Evolutionary conservation across 192 early-diverging fungal species (phyloP).

Genomic region (Neocallimastix lanati): DNA sequence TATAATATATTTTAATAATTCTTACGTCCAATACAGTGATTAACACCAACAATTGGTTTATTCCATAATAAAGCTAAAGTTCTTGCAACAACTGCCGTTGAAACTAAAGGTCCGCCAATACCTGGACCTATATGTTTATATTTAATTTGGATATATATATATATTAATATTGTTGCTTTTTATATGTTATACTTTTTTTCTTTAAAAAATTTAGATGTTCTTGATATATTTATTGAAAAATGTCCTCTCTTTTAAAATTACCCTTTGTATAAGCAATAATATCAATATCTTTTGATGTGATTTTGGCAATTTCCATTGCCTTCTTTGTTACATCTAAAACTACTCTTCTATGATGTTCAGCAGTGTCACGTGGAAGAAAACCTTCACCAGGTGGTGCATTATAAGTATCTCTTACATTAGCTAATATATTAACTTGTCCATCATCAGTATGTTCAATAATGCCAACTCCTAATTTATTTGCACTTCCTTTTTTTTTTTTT

Average conservation of each 20-base stretch:
- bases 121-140: constrained; percentile 69
- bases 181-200: too few relatives aligned
- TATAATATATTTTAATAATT: constrained; percentile 19
- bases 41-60: constrained; percentile 83
- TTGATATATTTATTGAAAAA: neutral
- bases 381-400: constrained; percentile 92
- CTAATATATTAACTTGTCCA: constrained; percentile 43
- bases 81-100: constrained; percentile 79
- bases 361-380: constrained; percentile 86
- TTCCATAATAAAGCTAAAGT: constrained; percentile 82
- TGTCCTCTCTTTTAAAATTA: constrained; percentile 2
- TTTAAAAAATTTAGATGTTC: too few relatives aligned
- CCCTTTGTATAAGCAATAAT: constrained; percentile 92
- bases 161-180: too few relatives aligned
- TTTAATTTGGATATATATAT: too few relatives aligned
- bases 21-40: constrained; percentile 91
- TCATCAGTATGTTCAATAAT: constrained; percentile 56
- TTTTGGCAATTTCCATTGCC: constrained; percentile 56
- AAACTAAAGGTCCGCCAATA: constrained; percentile 88
- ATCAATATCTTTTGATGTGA: constrained; percentile 60
- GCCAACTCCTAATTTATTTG: constrained; percentile 95
- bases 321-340: constrained; percentile 54
- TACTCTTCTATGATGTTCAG: constrained; percentile 66
- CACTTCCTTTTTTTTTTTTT: constrained; percentile 42
- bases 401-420: constrained; percentile 85